phyloP scores from a whole-genome alignment of 192 early-diverging fungal species.

The Pilaira anomala region DNA sequence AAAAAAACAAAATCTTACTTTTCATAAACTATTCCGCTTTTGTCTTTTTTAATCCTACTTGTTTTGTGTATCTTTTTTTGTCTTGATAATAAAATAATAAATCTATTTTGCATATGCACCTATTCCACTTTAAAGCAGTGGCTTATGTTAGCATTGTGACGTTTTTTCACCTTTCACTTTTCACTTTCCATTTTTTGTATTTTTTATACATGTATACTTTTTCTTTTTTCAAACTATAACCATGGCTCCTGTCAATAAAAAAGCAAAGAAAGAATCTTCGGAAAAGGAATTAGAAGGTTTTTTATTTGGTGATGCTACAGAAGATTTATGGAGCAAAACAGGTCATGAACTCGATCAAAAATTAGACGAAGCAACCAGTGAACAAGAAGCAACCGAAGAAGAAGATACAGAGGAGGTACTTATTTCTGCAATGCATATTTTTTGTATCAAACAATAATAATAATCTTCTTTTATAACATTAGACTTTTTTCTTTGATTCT shows the following conservation, averaged over 20 bases:
- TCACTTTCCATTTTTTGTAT: too few species aligned
- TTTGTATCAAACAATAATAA: not conserved
- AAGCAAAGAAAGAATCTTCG: slow-evolving; percentile 19
- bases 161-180: too few species aligned
- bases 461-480: not conserved
- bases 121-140: too few species aligned
- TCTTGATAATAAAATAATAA: too few species aligned
- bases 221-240: too few species aligned
- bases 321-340: slow-evolving; percentile 20
- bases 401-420: slow-evolving; percentile 15
- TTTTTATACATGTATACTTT: too few species aligned
- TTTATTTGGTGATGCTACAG: slow-evolving; percentile 25
- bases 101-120: too few species aligned
- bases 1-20: too few species aligned
- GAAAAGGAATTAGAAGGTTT: slow-evolving; percentile 31
- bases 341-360: slow-evolving; percentile 20
- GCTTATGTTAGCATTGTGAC: too few species aligned
- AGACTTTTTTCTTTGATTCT: slow-evolving; percentile 37
- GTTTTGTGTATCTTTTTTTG: too few species aligned
- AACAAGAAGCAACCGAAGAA: slow-evolving; percentile 9
- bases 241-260: not conserved
- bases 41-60: too few species aligned
- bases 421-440: not conserved
- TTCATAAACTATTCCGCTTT: too few species aligned
- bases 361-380: not conserved